Conservation (phyloP, 164 flowering plant genomes). For the Aristolochia contorta region DNA sequence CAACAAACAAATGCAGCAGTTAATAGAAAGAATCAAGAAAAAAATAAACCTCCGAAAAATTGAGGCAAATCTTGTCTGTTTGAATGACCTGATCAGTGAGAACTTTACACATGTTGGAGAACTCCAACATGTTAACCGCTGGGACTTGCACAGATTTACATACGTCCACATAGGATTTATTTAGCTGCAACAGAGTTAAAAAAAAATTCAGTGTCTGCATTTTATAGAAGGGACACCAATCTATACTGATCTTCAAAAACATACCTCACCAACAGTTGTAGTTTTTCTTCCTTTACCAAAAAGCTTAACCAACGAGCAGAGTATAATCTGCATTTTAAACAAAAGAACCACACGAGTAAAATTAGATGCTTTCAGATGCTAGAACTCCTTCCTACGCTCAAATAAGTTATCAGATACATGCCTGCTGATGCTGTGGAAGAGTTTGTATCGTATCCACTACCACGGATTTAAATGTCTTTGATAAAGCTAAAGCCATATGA, state of each 20-base stretch:
- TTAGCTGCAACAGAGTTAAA: constrained; percentile 38
- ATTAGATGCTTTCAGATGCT: background rate
- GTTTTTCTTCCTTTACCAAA: constrained; percentile 62
- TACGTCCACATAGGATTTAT: constrained; percentile 55
- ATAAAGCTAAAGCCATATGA: constrained; percentile 81
- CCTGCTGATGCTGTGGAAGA: constrained; percentile 99
- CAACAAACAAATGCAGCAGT: constrained; percentile 1
- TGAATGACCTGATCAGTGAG: constrained; percentile 74
- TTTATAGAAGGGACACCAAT: too few species aligned
- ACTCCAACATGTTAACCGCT: constrained; percentile 54
- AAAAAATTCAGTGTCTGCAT: background rate
- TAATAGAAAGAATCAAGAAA: background rate
- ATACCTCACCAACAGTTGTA: constrained; percentile 69
- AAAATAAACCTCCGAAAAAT: background rate
- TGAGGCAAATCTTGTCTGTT: background rate
- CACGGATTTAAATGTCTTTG: constrained; percentile 67
- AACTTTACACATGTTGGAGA: constrained; percentile 70
- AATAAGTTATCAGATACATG: constrained; percentile 4
- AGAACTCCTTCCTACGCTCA: background rate
- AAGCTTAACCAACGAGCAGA: constrained; percentile 77
- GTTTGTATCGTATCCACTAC: constrained; percentile 76
- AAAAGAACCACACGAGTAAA: background rate
- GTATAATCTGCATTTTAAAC: constrained; percentile 43
- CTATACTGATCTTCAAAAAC: background rate
- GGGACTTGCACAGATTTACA: constrained; percentile 62